These are phyloP conservation scores for Blastobotrys raffinosifermentans DNA, from an alignment of 1,139 yeast species.

Conservation along the genomic window DNA sequence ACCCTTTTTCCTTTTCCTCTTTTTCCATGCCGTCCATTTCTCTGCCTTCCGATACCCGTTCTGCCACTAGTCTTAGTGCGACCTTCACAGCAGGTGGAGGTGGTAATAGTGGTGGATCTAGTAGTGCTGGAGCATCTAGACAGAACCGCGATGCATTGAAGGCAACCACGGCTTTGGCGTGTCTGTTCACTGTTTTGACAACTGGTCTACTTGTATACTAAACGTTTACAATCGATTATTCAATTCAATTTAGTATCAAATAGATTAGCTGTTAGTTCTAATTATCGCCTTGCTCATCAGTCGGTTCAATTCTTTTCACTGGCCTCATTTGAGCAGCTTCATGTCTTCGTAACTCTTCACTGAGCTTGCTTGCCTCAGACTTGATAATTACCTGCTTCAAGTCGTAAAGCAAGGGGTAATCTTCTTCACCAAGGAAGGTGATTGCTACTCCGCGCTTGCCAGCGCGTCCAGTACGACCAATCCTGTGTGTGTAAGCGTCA, in stretches of 20 bases:
- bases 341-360: constrained; percentile 46
- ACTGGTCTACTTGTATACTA: too few species aligned
- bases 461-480: constrained; percentile 96
- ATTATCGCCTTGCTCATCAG: not conserved
- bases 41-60: too few species aligned
- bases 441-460: constrained; percentile 72
- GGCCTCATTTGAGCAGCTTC: constrained; percentile 11
- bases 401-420: constrained; percentile 47
- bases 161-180: too few species aligned
- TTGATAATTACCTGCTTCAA: constrained; percentile 45
- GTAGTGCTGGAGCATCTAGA: too few species aligned
- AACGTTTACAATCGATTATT: too few species aligned
- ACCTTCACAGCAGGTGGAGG: too few species aligned
- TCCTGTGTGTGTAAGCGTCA: constrained; percentile 85
- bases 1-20: too few species aligned
- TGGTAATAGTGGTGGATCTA: too few species aligned
- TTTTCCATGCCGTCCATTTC: too few species aligned
- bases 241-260: not conserved
- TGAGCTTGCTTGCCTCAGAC: constrained; percentile 44
- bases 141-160: too few species aligned
- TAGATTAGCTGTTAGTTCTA: not conserved
- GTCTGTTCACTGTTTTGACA: too few species aligned
- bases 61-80: too few species aligned
- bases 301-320: not conserved
- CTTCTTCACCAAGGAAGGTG: constrained; percentile 61